Evolutionary conservation across 176 grass and related monocot species (phyloP), one percentile per base, ranked within the genome.

Genomic region (Dendrocalamus sinicus): DNA sequence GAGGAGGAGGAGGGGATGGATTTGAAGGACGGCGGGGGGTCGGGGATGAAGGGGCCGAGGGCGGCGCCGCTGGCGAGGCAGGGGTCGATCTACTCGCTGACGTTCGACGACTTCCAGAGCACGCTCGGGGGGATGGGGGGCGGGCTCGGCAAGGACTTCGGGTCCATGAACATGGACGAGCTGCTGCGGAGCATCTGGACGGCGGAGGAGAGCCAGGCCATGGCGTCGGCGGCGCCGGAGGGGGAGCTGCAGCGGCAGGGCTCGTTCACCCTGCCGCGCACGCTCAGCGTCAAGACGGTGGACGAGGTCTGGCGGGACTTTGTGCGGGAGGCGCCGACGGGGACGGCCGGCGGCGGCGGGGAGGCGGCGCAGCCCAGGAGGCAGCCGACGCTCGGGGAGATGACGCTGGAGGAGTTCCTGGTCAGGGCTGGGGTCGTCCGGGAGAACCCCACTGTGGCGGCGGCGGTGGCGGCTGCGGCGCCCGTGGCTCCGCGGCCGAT

Each of bases 141-240:
- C 10, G 35, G 84, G 1, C 43, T 54, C 7, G 86, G 94, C 52
- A 97, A 92, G 88, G 94, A 97, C 67, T 97, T 97, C n/a, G 94
- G 92, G 47, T 97, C 94, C 51, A 92, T 97, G 94, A 97, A 97
- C 72, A 94, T 97, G 94, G 94, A 97, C 74, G 94, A 97, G 88
- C 75, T 97, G 46, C 87, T 97, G 50, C 83, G 89, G 88, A 97
- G 82, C 90, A 97, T 97, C 83, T 97, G 94, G 94, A 97, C 85
- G 16, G 92, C 92, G 14, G 94, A 97, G 90, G 94, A 97, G 85
- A 89, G 87, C 88, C 92, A 94, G 75, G 92, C 86, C 40, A 90
- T 92, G 80, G 90, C 86, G 0, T 81, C 81, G 16, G 44, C n/a
- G 61, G 26, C 64, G 7, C 20, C 26, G 6, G 87, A 39, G 19